These are phyloP conservation scores for Starmerella stigmatis DNA, from an alignment of 805 yeast species.

Conservation along the genomic window DNA sequence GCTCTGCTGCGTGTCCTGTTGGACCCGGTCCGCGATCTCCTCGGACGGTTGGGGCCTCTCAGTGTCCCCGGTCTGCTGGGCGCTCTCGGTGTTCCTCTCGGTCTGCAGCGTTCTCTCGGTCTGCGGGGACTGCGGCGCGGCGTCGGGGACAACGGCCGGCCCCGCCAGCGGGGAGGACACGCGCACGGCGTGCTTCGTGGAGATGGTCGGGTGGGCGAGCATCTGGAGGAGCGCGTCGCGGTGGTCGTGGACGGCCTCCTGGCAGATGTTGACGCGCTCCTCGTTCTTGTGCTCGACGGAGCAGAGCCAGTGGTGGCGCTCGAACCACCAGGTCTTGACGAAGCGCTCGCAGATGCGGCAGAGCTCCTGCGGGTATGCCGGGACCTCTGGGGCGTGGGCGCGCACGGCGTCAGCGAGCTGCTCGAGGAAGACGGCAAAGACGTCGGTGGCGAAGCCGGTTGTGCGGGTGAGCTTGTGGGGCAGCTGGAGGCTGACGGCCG, in stretches of 20 bases:
- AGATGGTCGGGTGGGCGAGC: conserved; percentile 5
- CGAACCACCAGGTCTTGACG: conserved; percentile 96
- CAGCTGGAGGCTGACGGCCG: conserved; percentile 52
- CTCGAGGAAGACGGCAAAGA: conserved; percentile 64
- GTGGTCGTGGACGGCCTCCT: conserved; percentile 70
- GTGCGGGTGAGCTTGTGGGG: conserved; percentile 44
- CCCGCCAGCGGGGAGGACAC: conserved; percentile 26
- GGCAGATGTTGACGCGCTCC: conserved; percentile 61
- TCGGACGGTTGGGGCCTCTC: no score
- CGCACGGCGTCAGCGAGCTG: conserved; percentile 54
- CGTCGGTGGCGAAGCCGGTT: conserved; percentile 81
- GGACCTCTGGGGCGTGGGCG: conserved; percentile 45
- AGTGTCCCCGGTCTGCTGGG: no score
- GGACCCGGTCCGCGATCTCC: no score
- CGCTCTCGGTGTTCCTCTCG: no score
- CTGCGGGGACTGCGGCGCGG: no score
- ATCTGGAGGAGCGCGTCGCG: conserved; percentile 36
- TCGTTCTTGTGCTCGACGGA: conserved; percentile 73
- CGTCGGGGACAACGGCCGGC: no score
- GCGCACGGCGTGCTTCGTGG: conserved; percentile 21
- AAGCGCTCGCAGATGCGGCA: conserved; percentile 87
- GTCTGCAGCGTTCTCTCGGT: no score
- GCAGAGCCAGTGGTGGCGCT: conserved; percentile 80
- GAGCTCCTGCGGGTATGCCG: conserved; percentile 69
- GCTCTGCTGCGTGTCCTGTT: no score